Conservation (phyloP, 139 green algal species). For the Chlorella sp. region DNA sequence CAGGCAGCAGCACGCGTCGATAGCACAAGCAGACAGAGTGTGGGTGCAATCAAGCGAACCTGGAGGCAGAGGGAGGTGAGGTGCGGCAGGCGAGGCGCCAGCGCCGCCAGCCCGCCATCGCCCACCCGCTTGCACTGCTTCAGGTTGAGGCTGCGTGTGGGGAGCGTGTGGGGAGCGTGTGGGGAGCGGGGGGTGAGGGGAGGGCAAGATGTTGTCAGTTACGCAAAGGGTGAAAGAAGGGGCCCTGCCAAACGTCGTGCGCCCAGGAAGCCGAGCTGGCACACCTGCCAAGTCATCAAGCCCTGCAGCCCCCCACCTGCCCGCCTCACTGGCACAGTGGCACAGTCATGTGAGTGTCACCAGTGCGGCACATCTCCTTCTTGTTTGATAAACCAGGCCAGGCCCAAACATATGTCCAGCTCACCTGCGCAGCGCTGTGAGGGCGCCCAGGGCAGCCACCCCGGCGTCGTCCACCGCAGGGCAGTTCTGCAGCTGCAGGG, state of each 20-base stretch:
- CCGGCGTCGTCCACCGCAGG: slow-evolving; percentile 42
- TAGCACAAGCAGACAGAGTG: too few relatives aligned
- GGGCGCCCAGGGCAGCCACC: slow-evolving; percentile 28
- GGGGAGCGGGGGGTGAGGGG: background rate
- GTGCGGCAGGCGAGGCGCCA: slow-evolving; percentile 34
- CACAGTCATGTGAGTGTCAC: too few relatives aligned
- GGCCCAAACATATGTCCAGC: too few relatives aligned
- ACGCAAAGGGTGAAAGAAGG: too few relatives aligned
- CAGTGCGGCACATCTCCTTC: too few relatives aligned
- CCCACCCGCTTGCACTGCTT: slow-evolving; percentile 54
- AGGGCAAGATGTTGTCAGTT: background rate
- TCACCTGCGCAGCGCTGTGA: background rate
- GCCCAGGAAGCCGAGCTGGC: too few relatives aligned
- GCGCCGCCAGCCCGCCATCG: slow-evolving; percentile 41
- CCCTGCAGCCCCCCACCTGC: too few relatives aligned
- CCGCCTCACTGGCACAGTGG: too few relatives aligned
- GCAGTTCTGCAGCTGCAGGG: slow-evolving; percentile 50
- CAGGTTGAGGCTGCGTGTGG: slow-evolving; percentile 43
- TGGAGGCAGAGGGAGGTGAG: slow-evolving; percentile 39
- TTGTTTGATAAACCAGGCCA: too few relatives aligned
- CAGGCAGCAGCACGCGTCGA: too few relatives aligned
- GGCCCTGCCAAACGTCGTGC: too few relatives aligned
- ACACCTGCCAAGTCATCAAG: too few relatives aligned
- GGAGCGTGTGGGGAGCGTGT: background rate
- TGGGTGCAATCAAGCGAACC: background rate